Evolutionary conservation across 495 filamentous ascomycete genomes (phyloP), one percentile per base, ranked within the genome.

Genomic region (Glarea lozoyensis): DNA sequence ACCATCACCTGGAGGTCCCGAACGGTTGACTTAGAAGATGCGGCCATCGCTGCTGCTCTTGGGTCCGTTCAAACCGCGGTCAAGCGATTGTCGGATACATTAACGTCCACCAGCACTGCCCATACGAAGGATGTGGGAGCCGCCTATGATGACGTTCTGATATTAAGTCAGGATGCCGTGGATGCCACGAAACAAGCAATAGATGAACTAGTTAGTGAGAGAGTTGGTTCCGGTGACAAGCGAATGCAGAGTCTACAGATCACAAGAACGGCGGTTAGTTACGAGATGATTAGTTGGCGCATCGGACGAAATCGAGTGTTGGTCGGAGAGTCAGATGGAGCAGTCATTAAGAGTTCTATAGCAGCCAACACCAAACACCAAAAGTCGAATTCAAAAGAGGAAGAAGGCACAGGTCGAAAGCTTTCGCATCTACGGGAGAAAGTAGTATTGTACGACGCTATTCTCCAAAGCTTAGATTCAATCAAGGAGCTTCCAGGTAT

Each of bases 171-270:
- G 65, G 93, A 99, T 57, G 88, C 86, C 1, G 87, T 87, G 10
- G 93, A 99, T 64, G 85, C 86, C 10, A 89, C 87, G 0, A 93
- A 93, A 54, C 82, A 82, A 40, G 88, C 87, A 17, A 90, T 97
- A 50, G 92, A 97, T 44, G 92, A 96, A 55, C 68, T 94, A 20
- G 71, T 73, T 33, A 76, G 69, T 47, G 93, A 97, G 53, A 84
- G 86, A 1, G 78, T 94, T 20, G 71, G 81, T n/a, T 82, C 84
- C 54, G 77, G 86, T 40, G 92, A 99, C 55, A 71, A 74, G 37
- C 75, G 88, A 33, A 84, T 97, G 82, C 93, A 99, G 62, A 81
- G 86, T 45, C 68, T 99, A 31, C 88, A 94, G 39, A 84, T 97
- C 45, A 94, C 88, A 4, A 80, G 84, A 16, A 94, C 93, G 0